Percentiles rank a stretch among this genome's conserved stretches.
phyloP scores from a whole-genome alignment of 371 early-diverging fungal species.

The Lichtheimia hyalospora region DNA sequence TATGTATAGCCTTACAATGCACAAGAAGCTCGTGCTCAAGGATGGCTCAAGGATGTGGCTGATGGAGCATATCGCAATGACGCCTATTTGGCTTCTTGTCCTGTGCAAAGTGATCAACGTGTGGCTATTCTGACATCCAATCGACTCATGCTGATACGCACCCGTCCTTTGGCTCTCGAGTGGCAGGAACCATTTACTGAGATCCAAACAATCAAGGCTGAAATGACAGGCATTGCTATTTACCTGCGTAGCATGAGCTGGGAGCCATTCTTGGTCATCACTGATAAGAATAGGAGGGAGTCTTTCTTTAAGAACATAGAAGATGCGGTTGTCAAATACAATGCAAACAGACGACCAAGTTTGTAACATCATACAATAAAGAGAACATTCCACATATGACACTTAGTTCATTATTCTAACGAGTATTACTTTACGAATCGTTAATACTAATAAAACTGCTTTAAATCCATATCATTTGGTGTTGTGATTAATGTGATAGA shows the following conservation, averaged over 20 bases:
- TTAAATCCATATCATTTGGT: no score
- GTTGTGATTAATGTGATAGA: no score
- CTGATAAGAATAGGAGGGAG: constrained; percentile 55
- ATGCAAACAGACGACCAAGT: constrained; percentile 11
- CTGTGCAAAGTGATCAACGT: constrained; percentile 70
- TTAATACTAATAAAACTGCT: no score
- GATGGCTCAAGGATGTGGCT: constrained; percentile 84
- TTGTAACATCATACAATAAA: background rate
- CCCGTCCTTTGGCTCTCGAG: constrained; percentile 63
- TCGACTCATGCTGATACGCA: constrained; percentile 68
- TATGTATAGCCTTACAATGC: constrained; percentile 64
- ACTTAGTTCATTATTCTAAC: no score
- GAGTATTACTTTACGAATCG: no score
- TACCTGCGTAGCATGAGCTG: constrained; percentile 45
- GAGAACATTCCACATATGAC: no score
- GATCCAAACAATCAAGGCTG: constrained; percentile 46
- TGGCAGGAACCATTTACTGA: constrained; percentile 68
- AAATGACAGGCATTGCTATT: constrained; percentile 50
- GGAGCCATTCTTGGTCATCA: constrained; percentile 62
- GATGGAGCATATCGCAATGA: constrained; percentile 84
- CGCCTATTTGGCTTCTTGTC: constrained; percentile 84
- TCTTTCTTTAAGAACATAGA: constrained; percentile 65
- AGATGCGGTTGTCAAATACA: constrained; percentile 40
- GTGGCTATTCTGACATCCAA: constrained; percentile 73
- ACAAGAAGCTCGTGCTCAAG: constrained; percentile 88